phyloP scores from a whole-genome alignment of 768 basidiomycete genomes.

The Xerocomellus chrysenteron region DNA sequence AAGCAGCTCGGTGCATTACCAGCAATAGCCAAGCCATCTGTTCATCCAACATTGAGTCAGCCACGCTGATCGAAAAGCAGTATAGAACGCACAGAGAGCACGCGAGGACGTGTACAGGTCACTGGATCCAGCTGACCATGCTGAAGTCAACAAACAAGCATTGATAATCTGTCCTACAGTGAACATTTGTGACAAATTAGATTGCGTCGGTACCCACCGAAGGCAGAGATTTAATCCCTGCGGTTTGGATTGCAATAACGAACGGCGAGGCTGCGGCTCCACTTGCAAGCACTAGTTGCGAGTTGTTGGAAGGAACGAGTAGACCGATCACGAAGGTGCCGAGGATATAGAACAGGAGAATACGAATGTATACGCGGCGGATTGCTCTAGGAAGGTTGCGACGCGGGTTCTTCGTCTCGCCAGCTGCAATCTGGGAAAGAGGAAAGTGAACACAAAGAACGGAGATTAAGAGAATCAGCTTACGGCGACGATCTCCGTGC shows the following conservation, averaged over 20 bases:
- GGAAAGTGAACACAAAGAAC: slow-evolving; percentile 2
- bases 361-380: slow-evolving; percentile 68
- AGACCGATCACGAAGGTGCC: slow-evolving; percentile 78
- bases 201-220: slow-evolving; percentile 46
- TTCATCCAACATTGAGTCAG: background rate
- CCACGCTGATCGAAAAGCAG: background rate
- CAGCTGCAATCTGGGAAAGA: slow-evolving; percentile 68
- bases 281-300: slow-evolving; percentile 45
- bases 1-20: slow-evolving; percentile 87
- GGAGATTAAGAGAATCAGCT: slow-evolving; percentile 22
- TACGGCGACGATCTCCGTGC: slow-evolving; percentile 92
- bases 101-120: slow-evolving; percentile 89
- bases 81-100: slow-evolving; percentile 65
- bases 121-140: slow-evolving; percentile 89
- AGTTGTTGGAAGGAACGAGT: slow-evolving; percentile 72
- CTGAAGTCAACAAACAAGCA: slow-evolving; percentile 80
- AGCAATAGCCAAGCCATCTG: slow-evolving; percentile 76
- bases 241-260: slow-evolving; percentile 82
- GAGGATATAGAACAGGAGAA: slow-evolving; percentile 75
- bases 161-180: slow-evolving; percentile 60
- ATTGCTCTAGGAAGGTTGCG: slow-evolving; percentile 58
- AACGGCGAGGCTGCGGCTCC: slow-evolving; percentile 80
- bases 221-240: slow-evolving; percentile 86
- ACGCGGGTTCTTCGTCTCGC: slow-evolving; percentile 88
- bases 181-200: slow-evolving; percentile 6